Conservation (phyloP, 805 yeast genomes). For the Candida chauliodis region DNA sequence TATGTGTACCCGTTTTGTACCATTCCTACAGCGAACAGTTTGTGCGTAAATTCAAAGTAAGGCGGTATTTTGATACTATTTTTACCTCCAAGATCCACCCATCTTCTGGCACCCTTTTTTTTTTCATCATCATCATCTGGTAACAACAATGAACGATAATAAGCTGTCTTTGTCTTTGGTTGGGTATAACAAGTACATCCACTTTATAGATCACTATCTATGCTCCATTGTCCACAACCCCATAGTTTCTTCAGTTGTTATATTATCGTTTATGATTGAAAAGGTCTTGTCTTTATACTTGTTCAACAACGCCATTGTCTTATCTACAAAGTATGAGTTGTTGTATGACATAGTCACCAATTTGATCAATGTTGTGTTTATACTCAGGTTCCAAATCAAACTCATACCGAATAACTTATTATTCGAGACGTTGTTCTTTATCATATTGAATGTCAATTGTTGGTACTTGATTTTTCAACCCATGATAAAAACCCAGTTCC, state of each 20-base stretch:
- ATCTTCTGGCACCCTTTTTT: too few relatives aligned
- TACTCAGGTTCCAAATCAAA: constrained; percentile 21
- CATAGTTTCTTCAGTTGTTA: constrained; percentile 12
- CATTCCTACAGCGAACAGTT: too few relatives aligned
- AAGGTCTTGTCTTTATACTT: not conserved
- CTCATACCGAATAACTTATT: constrained; percentile 10
- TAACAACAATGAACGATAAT: too few relatives aligned
- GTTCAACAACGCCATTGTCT: not conserved
- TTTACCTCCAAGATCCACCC: too few relatives aligned
- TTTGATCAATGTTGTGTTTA: constrained; percentile 25
- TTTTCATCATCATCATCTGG: too few relatives aligned
- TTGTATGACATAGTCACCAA: constrained; percentile 21
- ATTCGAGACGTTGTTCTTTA: constrained; percentile 20
- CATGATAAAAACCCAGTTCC: not conserved
- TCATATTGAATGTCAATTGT: constrained; percentile 18
- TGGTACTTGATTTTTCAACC: not conserved
- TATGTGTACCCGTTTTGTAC: too few relatives aligned
- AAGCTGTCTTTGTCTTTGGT: too few relatives aligned
- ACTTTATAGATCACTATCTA: constrained; percentile 16
- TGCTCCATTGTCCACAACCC: constrained; percentile 21
- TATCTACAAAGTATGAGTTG: not conserved
- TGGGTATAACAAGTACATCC: constrained; percentile 9
- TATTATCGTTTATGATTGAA: constrained; percentile 7
- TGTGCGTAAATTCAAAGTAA: too few relatives aligned
- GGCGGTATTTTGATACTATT: too few relatives aligned